phyloP scores from a whole-genome alignment of 768 basidiomycete species.

The Phylloporus scabripes region DNA sequence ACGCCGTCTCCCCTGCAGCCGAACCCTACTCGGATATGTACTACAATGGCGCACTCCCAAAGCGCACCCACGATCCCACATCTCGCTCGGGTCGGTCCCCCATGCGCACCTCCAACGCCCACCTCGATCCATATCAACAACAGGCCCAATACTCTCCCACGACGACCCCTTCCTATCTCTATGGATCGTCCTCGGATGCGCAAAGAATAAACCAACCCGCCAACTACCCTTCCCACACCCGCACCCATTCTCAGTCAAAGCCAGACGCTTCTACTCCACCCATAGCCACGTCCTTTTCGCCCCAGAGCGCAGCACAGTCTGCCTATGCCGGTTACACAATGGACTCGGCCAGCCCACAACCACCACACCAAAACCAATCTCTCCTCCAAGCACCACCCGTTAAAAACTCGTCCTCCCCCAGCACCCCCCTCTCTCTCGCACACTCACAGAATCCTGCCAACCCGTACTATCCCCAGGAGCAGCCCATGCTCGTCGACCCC shows the following conservation, averaged over 20 bases:
- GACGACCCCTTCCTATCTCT: conserved; percentile 44
- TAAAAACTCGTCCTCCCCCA: conserved; percentile 59
- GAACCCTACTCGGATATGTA: conserved; percentile 60
- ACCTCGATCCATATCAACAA: conserved; percentile 68
- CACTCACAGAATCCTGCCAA: conserved; percentile 47
- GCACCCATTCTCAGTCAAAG: conserved; percentile 54
- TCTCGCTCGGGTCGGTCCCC: conserved; percentile 56
- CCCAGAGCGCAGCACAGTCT: conserved; percentile 41
- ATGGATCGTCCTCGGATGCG: conserved; percentile 33
- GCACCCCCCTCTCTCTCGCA: conserved; percentile 66
- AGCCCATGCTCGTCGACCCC: conserved; percentile 68
- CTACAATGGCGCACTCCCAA: conserved; percentile 50
- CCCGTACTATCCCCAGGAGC: conserved; percentile 59
- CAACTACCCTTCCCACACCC: conserved; percentile 51
- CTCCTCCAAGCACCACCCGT: conserved; percentile 47
- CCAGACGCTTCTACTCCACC: conserved; percentile 45
- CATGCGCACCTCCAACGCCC: conserved; percentile 47
- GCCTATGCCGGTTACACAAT: conserved; percentile 52
- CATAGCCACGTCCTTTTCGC: conserved; percentile 49
- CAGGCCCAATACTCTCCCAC: conserved; percentile 58
- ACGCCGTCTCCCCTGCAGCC: conserved; percentile 32
- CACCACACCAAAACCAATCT: conserved; percentile 43
- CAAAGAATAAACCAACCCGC: conserved; percentile 36
- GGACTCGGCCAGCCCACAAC: conserved; percentile 63
- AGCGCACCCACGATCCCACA: conserved; percentile 52